Percentiles rank a stretch among this genome's conserved stretches.
These are phyloP conservation scores for Suhomyces coccinellae DNA, from an alignment of 1,139 yeast genomes.

Conservation along the genomic window DNA sequence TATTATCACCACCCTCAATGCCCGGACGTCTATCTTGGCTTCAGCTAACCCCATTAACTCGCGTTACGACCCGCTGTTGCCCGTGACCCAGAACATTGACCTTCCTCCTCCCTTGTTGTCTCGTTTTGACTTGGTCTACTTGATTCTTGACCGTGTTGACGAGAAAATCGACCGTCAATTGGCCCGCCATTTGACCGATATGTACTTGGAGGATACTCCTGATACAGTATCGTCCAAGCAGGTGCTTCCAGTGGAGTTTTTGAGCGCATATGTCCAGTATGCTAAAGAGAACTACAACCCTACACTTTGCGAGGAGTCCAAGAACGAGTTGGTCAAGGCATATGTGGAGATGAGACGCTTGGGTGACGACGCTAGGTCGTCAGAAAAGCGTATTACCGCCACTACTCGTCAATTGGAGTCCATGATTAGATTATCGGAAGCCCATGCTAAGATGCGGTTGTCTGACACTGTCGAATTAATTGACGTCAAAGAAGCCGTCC, in stretches of 20 bases:
- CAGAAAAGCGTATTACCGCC: conserved; percentile 93
- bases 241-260: conserved; percentile 80
- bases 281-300: conserved; percentile 86
- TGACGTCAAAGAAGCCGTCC: conserved; percentile 93
- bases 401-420: conserved; percentile 96
- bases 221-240: conserved; percentile 66
- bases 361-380: conserved; percentile 86
- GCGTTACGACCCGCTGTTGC: conserved; percentile 86
- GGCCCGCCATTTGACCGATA: conserved; percentile 86
- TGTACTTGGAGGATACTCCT: conserved; percentile 89
- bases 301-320: conserved; percentile 73
- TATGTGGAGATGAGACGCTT: conserved; percentile 93
- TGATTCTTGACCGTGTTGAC: conserved; percentile 90
- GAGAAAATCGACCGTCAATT: conserved; percentile 79
- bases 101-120: conserved; percentile 94
- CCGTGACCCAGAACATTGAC: conserved; percentile 93
- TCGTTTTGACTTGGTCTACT: conserved; percentile 89
- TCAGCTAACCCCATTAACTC: conserved; percentile 98
- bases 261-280: conserved; percentile 86
- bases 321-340: conserved; percentile 80
- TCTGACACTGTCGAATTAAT: conserved; percentile 65
- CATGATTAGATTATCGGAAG: conserved; percentile 85
- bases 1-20: conserved; percentile 92
- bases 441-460: conserved; percentile 95
- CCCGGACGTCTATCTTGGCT: conserved; percentile 92